phyloP scores from a whole-genome alignment of 2,329 filamentous ascomycete genomes.

The Tolypocladium inflatum region DNA sequence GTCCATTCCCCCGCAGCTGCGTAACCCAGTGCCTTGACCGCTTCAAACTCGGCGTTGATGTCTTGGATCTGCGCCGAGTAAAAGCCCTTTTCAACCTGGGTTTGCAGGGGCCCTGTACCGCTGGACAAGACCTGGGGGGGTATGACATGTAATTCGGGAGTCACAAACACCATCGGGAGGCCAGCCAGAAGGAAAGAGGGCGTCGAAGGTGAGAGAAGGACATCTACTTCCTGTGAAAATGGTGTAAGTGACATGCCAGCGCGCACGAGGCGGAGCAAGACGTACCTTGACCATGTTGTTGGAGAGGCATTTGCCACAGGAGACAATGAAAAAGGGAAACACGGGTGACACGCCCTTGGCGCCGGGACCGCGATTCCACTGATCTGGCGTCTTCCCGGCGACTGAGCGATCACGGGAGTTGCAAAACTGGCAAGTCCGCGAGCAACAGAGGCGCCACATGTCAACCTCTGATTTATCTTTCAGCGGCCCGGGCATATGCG shows the following conservation, averaged over 20 bases:
- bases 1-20: slow-evolving; percentile 68
- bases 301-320: slow-evolving; percentile 58
- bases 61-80: slow-evolving; percentile 51
- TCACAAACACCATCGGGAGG: slow-evolving; percentile 60
- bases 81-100: slow-evolving; percentile 57
- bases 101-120: slow-evolving; percentile 31
- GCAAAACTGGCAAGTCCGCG: slow-evolving; percentile 60
- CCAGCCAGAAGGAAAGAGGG: slow-evolving; percentile 55
- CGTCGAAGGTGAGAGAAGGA: slow-evolving; percentile 52
- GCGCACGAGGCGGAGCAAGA: slow-evolving; percentile 2
- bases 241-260: slow-evolving; percentile 14
- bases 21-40: slow-evolving; percentile 55
- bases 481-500: slow-evolving; percentile 60
- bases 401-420: slow-evolving; percentile 24
- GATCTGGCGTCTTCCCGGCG: slow-evolving; percentile 20
- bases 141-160: slow-evolving; percentile 50
- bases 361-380: slow-evolving; percentile 54
- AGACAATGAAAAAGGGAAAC: slow-evolving; percentile 61
- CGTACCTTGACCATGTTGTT: slow-evolving; percentile 55
- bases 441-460: slow-evolving; percentile 66
- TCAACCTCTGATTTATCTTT: slow-evolving; percentile 56
- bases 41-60: slow-evolving; percentile 52
- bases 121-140: slow-evolving; percentile 44
- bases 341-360: slow-evolving; percentile 49
- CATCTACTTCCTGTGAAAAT: slow-evolving; percentile 54